Evolutionary conservation across 352 stramenopile species (phyloP).

Genomic region (Pythium coloratum): DNA sequence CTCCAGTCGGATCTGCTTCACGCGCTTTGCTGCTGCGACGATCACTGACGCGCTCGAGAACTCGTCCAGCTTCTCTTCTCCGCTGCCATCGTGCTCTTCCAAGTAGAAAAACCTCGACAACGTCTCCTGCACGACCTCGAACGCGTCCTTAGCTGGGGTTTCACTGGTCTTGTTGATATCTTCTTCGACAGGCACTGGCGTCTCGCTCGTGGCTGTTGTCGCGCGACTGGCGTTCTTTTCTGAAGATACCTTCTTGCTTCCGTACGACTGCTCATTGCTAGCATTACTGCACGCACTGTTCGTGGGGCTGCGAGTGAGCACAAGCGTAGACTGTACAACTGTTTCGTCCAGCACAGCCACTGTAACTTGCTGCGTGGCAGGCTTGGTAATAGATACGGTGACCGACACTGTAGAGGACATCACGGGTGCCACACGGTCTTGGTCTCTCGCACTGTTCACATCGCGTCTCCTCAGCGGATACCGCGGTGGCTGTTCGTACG

Average conservation of each 20-base stretch:
- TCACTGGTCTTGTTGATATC: neutral
- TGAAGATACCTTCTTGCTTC: slow-evolving; percentile 13
- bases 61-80: slow-evolving; percentile 43
- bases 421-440: neutral
- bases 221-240: slow-evolving; percentile 20
- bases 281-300: neutral
- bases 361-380: neutral
- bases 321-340: slow-evolving; percentile 15
- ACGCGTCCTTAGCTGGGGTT: slow-evolving; percentile 27
- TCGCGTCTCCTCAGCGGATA: slow-evolving; percentile 25
- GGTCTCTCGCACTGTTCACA: slow-evolving; percentile 10
- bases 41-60: slow-evolving; percentile 61
- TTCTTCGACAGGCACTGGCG: slow-evolving; percentile 2
- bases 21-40: slow-evolving; percentile 55
- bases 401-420: neutral
- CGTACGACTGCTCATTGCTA: slow-evolving; percentile 10
- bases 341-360: neutral
- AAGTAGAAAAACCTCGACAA: slow-evolving; percentile 69
- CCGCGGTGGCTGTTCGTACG: slow-evolving; percentile 21
- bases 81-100: slow-evolving; percentile 43
- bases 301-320: slow-evolving; percentile 8
- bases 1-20: slow-evolving; percentile 64
- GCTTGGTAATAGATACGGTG: neutral
- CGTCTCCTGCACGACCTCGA: slow-evolving; percentile 56
- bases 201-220: slow-evolving; percentile 26